Percentiles rank a stretch among this genome's conserved stretches.
phyloP scores from a whole-genome alignment of 768 basidiomycete genomes.

The Lactifluus pinguis region DNA sequence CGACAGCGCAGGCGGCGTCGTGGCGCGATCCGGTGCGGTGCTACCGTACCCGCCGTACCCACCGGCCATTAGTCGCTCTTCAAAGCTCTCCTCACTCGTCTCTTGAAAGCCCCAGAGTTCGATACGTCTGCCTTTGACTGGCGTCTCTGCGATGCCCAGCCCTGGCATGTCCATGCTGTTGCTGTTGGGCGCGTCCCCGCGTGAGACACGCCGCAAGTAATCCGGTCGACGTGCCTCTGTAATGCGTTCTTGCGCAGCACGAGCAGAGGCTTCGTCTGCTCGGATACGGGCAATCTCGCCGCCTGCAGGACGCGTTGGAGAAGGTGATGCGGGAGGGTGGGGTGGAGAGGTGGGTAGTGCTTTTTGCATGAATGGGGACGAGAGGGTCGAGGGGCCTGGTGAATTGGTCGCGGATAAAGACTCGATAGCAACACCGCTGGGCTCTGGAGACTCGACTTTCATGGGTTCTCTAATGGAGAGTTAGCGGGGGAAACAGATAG shows the following conservation, averaged over 20 bases:
- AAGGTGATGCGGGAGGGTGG: conserved; percentile 20
- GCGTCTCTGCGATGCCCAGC: conserved; percentile 61
- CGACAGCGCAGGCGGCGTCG: conserved; percentile 26
- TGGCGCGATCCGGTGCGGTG: conserved; percentile 22
- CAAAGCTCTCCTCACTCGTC: conserved; percentile 62
- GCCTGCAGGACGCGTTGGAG: conserved; percentile 28
- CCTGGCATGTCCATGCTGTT: conserved; percentile 28
- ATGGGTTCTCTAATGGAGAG: not conserved
- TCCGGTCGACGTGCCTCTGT: conserved; percentile 61
- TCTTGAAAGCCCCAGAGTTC: conserved; percentile 42
- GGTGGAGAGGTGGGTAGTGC: conserved; percentile 11
- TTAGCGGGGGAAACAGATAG: not conserved
- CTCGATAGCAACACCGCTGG: conserved; percentile 8
- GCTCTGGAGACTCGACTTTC: conserved; percentile 5
- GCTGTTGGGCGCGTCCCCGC: conserved; percentile 34
- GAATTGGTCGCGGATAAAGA: conserved; percentile 18
- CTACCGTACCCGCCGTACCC: conserved; percentile 64
- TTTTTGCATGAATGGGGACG: conserved; percentile 28
- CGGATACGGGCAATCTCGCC: conserved; percentile 56
- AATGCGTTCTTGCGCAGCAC: conserved; percentile 40
- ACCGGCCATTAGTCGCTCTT: conserved; percentile 75
- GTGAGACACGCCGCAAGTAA: conserved; percentile 46
- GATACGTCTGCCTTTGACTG: conserved; percentile 61
- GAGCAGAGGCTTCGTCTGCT: conserved; percentile 42
- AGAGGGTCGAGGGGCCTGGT: conserved; percentile 22